Base-by-base conservation (phyloP, 192 early-diverging fungal species). In the Geranomyces michiganensis region DNA sequence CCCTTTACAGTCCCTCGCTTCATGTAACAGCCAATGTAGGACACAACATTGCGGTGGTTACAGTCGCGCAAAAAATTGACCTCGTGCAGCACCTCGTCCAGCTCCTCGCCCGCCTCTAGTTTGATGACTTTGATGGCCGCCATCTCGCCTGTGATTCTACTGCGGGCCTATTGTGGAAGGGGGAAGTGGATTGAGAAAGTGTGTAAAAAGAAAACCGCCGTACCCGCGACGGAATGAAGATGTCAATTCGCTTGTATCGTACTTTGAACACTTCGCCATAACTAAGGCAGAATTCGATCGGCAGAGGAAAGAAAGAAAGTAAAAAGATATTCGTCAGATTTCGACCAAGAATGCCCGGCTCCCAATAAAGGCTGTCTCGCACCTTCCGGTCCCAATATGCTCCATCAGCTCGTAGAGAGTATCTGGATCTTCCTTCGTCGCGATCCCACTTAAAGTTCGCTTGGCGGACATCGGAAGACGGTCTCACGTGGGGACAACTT, bases 191-290 rank as follows among this genome's bases (percentile, higher is more conserved):
- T 3, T 6, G 51, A 53, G 15, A 53, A 26, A 24, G 15, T 15
- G 51, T 53, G 51, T 3, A 41, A 7, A 41, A 41, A 10, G 36
- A n/a, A n/a, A n/a, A n/a, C n/a, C n/a, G n/a, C n/a, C n/a, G n/a
- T n/a, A n/a, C n/a, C n/a, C n/a, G n/a, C n/a, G n/a, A n/a, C n/a
- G n/a, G n/a, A n/a, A n/a, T n/a, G n/a, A n/a, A n/a, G 46, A 19
- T 10, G 29, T 59, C 22, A 22, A 12, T n/a, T 1, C 1, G 62
- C 24, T n/a, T 8, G 48, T 30, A 27, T 31, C 62, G 27, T 58
- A 84, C 84, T 62, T 83, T 83, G 78, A 78, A 85, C 2, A 87
- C 85, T 76, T 87, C 83, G 13, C 85, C 85, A 60, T 85, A 85
- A 61, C 84, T 85, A 31, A 5, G 36, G 3, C 5, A 7, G 3